Base-by-base conservation (phyloP, 2,329 filamentous ascomycete genomes). In the Rutstroemia sp. region DNA sequence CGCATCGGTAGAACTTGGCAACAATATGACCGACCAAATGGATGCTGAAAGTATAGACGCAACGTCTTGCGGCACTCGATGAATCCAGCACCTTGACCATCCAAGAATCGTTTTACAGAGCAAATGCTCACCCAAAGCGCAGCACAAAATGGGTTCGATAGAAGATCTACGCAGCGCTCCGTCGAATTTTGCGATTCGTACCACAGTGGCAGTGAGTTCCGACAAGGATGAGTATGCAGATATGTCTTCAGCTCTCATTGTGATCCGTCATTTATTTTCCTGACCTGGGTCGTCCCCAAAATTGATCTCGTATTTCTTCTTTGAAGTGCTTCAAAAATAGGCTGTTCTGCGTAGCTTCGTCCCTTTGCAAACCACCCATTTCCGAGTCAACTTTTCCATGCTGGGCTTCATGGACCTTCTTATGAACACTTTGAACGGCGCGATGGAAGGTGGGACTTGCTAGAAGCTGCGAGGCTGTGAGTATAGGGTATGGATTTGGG, bases 381-480 rank as follows among this genome's bases (percentile, higher is more conserved):
- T 76, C 77, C 62, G 72, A 73, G 10, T 69, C 73, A 57, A 79
- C 76, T 46, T 75, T 74, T 48, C 76, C 76, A 58, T 77, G 69
- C 17, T 68, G 68, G 14, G 78, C 62, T 54, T 70, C 68, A 12
- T 69, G 65, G 12, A 69, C 59, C 46, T 61, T 67, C 34, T 65
- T 67, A 49, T 81, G 78, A 12, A 78, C 72, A 56, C 73, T 73
- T 23, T 76, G 73, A 17, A 83, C 77, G 25, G 65, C 72, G 54
- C 75, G 73, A 63, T 83, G 80, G 71, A 83, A 83, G 38, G 73
- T 67, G 2, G 78, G 78, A 54, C 77, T 81, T 53, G 71, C 69
- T 44, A 83, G 73, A 54, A 83, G 75, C 73, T 79, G 65, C 42
- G 64, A 54, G 39, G 3, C 19, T 19, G 52, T 17, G 57, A 23